Base-by-base conservation (phyloP, 495 filamentous ascomycete species). In the Tuber calosporum region DNA sequence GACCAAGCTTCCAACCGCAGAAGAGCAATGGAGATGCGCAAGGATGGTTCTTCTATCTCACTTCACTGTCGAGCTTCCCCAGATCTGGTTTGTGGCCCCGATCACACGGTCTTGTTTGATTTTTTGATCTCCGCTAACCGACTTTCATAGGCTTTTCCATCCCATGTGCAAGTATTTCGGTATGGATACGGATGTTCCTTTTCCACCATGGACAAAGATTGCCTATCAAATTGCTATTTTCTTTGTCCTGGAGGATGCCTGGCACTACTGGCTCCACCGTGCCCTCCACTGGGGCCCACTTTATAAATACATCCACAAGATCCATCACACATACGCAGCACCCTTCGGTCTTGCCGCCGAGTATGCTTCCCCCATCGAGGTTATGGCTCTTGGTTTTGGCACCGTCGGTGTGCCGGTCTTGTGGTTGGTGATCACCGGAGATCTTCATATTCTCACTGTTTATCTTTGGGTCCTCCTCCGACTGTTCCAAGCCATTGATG, bases 231-330 rank as follows among this genome's bases (percentile, higher is more conserved):
- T 99, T 73, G 87, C 90, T 48, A 85, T 97, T 80, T 97, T 99
- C 87, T 99, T 99, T 83, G 87, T 98, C 62, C 82, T 97, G 79
- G 95, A 99, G 83, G 95, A 99, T 83, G 87, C 96, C 69, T 99
- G 96, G 96, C 95, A 99, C 82, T 99, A 99, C 86, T 99, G 94
- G 88, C 89, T 88, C 69, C 95, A 99, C 84, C 93, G 95, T 75
- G 90, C 91, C 38, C 87, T 99, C 79, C 95, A 99, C 87, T 97
- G 94, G 89, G 93, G 93, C 8, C 91, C 92, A 39, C 89, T 99
- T 7, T 99, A 99, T 88, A 94, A 90, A 84, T 86, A 88, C 78
- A 91, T 99, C 72, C 95, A 99, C 87, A 99, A 99, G 85, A 94
- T 99, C 71, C 95, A 99, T 85, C 95, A 99, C 85, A 93, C 92